These are phyloP conservation scores for Talaromyces sp. DNA, from an alignment of 2,329 filamentous ascomycete species.

Conservation along the genomic window DNA sequence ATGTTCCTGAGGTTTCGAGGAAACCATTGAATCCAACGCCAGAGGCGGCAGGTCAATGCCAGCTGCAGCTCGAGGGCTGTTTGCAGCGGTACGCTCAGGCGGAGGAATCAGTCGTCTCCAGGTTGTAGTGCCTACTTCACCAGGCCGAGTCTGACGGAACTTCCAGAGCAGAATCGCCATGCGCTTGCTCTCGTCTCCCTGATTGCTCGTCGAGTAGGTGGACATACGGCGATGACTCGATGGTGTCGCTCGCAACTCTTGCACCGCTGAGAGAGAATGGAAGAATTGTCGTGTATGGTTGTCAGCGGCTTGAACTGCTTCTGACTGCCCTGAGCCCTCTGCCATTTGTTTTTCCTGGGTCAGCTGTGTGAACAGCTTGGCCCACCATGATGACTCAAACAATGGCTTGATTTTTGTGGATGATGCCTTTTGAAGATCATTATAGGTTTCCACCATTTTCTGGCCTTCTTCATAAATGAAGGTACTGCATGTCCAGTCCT, in stretches of 20 bases:
- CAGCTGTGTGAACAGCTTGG: conserved; percentile 36
- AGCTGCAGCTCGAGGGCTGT: conserved; percentile 30
- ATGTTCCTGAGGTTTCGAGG: conserved; percentile 26
- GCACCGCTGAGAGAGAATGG: conserved; percentile 40
- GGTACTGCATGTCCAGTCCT: conserved; percentile 41
- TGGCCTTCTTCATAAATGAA: conserved; percentile 37
- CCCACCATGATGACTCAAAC: conserved; percentile 45
- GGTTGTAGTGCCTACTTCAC: conserved; percentile 39
- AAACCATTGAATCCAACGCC: conserved; percentile 30
- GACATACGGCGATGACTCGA: conserved; percentile 23
- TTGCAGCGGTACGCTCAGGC: conserved; percentile 30
- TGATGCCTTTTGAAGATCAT: conserved; percentile 30
- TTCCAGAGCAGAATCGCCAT: conserved; percentile 45
- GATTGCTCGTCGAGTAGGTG: conserved; percentile 21
- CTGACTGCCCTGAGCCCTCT: conserved; percentile 30
- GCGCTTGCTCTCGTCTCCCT: conserved; percentile 28
- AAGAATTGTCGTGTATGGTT: conserved; percentile 34
- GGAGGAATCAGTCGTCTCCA: conserved; percentile 41
- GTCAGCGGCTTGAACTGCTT: conserved; percentile 27
- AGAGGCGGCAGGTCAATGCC: conserved; percentile 34
- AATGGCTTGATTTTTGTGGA: conserved; percentile 39
- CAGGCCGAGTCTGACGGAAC: conserved; percentile 39
- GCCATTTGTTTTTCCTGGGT: conserved; percentile 37
- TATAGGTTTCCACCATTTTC: conserved; percentile 25
- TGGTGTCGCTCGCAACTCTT: conserved; percentile 39